phyloP scores from a whole-genome alignment of 164 flowering plant genomes.

The Dillenia suffruticosa region DNA sequence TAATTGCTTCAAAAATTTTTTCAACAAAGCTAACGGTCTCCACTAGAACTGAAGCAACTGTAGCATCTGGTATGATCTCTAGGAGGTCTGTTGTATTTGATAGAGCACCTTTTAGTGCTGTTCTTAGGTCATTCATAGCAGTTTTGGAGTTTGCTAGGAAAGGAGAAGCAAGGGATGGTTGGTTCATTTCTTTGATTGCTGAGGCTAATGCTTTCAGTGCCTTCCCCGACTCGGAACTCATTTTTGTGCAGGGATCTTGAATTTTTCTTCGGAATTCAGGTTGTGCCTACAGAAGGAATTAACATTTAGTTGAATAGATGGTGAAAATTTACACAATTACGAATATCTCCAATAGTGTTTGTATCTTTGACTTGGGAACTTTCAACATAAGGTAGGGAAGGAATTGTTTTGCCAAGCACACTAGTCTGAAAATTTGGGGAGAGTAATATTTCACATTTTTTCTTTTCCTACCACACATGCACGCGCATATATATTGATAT shows the following conservation, averaged over 20 bases:
- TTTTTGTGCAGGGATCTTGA: conserved; percentile 28
- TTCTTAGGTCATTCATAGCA: conserved; percentile 27
- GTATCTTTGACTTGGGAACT: too few relatives aligned
- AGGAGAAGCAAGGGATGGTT: conserved; percentile 14
- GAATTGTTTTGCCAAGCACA: too few relatives aligned
- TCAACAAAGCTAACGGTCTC: conserved; percentile 34
- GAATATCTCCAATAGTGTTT: too few relatives aligned
- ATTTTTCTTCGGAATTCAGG: conserved; percentile 20
- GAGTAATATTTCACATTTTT: too few relatives aligned
- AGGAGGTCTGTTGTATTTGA: conserved; percentile 19
- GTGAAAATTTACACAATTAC: too few relatives aligned
- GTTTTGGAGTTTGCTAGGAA: conserved; percentile 14
- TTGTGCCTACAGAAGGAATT: conserved; percentile 16
- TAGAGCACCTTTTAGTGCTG: conserved; percentile 14
- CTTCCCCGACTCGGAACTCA: conserved; percentile 41
- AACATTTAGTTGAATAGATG: too few relatives aligned
- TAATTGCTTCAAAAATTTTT: conserved; percentile 21
- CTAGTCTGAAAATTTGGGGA: too few relatives aligned
- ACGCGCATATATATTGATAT: too few relatives aligned
- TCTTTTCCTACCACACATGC: too few relatives aligned
- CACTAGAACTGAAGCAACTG: conserved; percentile 33
- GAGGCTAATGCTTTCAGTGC: conserved; percentile 34
- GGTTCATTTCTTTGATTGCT: conserved; percentile 33
- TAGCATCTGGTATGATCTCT: conserved; percentile 27
- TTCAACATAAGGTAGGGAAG: too few relatives aligned